A percentile compares a stretch with the other conserved stretches of the same genome.
These are phyloP conservation scores for Fusarium duplospermum DNA, from an alignment of 2,329 filamentous ascomycete species.

Conservation along the genomic window DNA sequence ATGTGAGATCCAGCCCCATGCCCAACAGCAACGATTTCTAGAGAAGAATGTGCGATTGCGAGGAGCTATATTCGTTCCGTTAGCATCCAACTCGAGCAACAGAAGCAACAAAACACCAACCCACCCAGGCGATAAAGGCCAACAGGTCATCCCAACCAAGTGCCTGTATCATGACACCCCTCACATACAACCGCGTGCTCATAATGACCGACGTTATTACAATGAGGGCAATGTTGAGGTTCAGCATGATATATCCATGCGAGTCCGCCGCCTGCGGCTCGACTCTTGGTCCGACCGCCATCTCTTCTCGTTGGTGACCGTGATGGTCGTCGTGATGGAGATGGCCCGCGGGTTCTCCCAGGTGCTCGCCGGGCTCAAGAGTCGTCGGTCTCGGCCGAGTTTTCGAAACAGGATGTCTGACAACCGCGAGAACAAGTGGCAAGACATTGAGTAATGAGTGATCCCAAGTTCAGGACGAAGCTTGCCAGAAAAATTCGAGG, in stretches of 20 bases:
- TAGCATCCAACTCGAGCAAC: neutral
- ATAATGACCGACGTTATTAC: conserved; percentile 33
- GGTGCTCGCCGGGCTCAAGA: conserved; percentile 6
- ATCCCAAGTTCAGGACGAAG: neutral
- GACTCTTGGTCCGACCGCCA: conserved; percentile 11
- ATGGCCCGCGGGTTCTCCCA: conserved; percentile 26
- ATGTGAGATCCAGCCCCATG: conserved; percentile 33
- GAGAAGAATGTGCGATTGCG: conserved; percentile 19
- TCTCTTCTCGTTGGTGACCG: conserved; percentile 23
- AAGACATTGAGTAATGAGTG: conserved; percentile 24
- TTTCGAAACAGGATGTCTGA: conserved; percentile 35
- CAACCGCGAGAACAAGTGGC: conserved; percentile 28
- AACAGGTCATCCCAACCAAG: conserved; percentile 38
- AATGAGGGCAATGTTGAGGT: conserved; percentile 38
- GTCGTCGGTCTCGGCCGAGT: conserved; percentile 28
- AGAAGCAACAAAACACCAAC: neutral
- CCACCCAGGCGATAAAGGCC: conserved; percentile 37
- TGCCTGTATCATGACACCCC: conserved; percentile 32
- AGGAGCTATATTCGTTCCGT: conserved; percentile 19
- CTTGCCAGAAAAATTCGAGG: neutral
- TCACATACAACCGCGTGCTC: conserved; percentile 32
- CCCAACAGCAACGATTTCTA: conserved; percentile 31
- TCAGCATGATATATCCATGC: conserved; percentile 22
- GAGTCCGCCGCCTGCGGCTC: neutral
- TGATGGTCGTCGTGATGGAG: conserved; percentile 33